Base-by-base conservation (phyloP, 2,329 filamentous ascomycete species). In the Clonostachys sp. region DNA sequence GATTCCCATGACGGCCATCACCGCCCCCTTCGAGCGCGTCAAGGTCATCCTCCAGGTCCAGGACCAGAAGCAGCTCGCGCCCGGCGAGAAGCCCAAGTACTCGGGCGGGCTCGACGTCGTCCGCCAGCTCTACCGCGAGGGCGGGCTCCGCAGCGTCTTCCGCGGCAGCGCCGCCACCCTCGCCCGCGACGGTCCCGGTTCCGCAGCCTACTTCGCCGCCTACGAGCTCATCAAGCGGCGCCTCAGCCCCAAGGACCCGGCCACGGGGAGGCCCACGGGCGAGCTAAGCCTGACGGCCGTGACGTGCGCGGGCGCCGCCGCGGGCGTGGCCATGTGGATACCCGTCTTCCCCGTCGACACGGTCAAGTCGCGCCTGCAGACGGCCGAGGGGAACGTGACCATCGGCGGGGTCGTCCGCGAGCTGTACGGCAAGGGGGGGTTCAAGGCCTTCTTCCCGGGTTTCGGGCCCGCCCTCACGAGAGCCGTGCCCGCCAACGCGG, bases 41-140 rank as follows among this genome's bases (percentile, higher is more conserved):
- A 99, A 99, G 73, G 92, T 99, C 48, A 91, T 99, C 53, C 85
- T 99, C 2, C 94, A 99, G 69, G 95, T 97, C 56, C 94, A 97
- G 72, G 91, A 91, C 61, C 91, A 96, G 70, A 91, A 91, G 71
- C 81, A 89, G 68, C 84, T 94, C 39, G 83, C 84, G 1, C 89
- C 91, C 0, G 92, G 91, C 61, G 87, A 96, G 73, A 95, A 96
- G 70, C 91, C 91, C 14, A 90, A 89, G 62, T 97, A 97, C 77
- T 80, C 77, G 41, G 91, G 91, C 61, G 91, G 88, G 50, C 53
- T 88, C 45, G 94, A 97, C 69, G 94, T 97, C 43, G 94, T 96
- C 30, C 83, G 88, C 55, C 91, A 96, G 71, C 80, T 99, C 35
- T 97, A 96, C 80, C 81, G 81, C 57, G 88, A 95, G 64, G 94